Evolutionary conservation across 2,329 filamentous ascomycete genomes (phyloP).

Genomic region (Purpureocillium takamizusanense): DNA sequence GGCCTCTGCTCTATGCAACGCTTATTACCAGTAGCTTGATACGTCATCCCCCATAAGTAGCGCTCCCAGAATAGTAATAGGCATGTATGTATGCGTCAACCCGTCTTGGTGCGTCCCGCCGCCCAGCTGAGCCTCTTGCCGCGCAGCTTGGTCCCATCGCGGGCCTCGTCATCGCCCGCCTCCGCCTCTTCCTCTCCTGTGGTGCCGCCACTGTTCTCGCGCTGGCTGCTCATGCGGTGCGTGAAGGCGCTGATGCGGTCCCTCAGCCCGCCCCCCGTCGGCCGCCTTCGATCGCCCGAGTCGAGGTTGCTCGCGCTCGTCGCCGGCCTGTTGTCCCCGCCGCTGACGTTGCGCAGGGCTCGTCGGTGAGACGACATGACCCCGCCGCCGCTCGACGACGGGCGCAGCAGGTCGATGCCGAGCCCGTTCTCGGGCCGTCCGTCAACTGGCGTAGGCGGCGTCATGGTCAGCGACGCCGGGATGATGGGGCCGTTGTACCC

Average conservation of each 20-base stretch:
- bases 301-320: slow-evolving; percentile 22
- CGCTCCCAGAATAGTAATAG: not conserved
- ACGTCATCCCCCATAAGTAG: too few species aligned
- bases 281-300: slow-evolving; percentile 16
- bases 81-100: slow-evolving; percentile 3
- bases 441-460: slow-evolving; percentile 33
- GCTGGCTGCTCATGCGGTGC: slow-evolving; percentile 14
- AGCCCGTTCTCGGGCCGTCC: slow-evolving; percentile 13
- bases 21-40: too few species aligned
- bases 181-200: slow-evolving; percentile 12
- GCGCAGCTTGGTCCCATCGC: slow-evolving; percentile 4
- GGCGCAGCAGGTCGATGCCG: slow-evolving; percentile 21
- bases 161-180: slow-evolving; percentile 12
- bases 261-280: slow-evolving; percentile 20
- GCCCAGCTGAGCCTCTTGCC: slow-evolving; percentile 6
- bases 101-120: slow-evolving; percentile 10
- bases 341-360: slow-evolving; percentile 7
- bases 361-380: slow-evolving; percentile 11
- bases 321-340: slow-evolving; percentile 15
- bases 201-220: slow-evolving; percentile 12
- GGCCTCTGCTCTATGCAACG: too few species aligned
- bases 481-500: slow-evolving; percentile 17
- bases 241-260: slow-evolving; percentile 26
- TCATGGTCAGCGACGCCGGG: slow-evolving; percentile 37
- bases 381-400: slow-evolving; percentile 21